phyloP scores from a whole-genome alignment of 495 filamentous ascomycete species.

The Penicillium turbatum region DNA sequence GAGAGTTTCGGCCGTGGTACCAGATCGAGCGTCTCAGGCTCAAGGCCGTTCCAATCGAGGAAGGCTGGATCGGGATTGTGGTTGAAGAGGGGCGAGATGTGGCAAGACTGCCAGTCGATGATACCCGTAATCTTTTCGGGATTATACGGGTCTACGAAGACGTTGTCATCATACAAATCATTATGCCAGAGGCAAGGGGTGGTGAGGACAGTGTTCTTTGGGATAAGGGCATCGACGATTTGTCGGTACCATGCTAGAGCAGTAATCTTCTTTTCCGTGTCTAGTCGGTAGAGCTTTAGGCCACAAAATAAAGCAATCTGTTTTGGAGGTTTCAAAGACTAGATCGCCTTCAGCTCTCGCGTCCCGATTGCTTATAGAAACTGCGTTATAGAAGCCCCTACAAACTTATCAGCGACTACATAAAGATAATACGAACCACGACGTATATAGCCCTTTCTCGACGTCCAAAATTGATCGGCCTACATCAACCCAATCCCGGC shows the following conservation, averaged over 20 bases:
- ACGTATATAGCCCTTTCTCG: slow-evolving; percentile 19
- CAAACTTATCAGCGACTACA: neutral
- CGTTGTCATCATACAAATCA: slow-evolving; percentile 40
- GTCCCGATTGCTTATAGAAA: neutral
- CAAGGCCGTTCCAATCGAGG: slow-evolving; percentile 31
- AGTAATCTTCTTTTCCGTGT: slow-evolving; percentile 27
- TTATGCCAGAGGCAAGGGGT: slow-evolving; percentile 36
- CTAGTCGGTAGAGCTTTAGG: slow-evolving; percentile 31
- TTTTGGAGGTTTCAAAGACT: slow-evolving; percentile 23
- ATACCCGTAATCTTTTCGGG: slow-evolving; percentile 32
- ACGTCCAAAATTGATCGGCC: slow-evolving; percentile 26
- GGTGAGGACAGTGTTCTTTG: slow-evolving; percentile 11
- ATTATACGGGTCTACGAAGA: slow-evolving; percentile 35
- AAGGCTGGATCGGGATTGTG: slow-evolving; percentile 31
- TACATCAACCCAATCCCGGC: slow-evolving; percentile 30
- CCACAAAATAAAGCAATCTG: slow-evolving; percentile 31
- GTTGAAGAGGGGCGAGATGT: slow-evolving; percentile 34
- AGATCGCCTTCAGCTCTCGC: slow-evolving; percentile 16
- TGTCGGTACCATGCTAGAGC: slow-evolving; percentile 8
- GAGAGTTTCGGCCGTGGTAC: slow-evolving; percentile 19
- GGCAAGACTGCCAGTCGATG: slow-evolving; percentile 39
- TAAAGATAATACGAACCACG: neutral
- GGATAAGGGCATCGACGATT: neutral
- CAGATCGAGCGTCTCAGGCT: slow-evolving; percentile 29
- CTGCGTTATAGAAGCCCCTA: neutral